Evolutionary conservation across 495 filamentous ascomycete species (phyloP), one percentile per base, ranked within the genome.

Genomic region (Penicillium ochrochloron): DNA sequence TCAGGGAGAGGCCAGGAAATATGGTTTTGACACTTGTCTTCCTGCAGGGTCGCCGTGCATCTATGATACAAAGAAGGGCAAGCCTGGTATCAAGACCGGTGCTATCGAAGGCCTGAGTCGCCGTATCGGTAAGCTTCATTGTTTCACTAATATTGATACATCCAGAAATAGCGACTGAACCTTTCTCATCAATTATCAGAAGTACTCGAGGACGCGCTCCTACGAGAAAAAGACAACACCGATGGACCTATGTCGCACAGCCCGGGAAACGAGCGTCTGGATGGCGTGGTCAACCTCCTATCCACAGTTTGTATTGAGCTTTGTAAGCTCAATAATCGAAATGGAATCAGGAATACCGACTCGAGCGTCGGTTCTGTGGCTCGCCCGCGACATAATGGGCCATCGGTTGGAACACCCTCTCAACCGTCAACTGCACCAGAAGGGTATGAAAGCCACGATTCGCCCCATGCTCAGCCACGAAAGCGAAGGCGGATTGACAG

Each of bases 11-110:
- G 25, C 25, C 25, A 27, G 25, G 25, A 27, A 27, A 23, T 3
- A 23, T 23, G 21, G 21, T 3, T 4, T 12, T 48, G 44, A 48
- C 23, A 11, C 3, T 10, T 48, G 23, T 1, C 3, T 48, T 25
- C 21, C 10, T 25, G 19, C 21, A 48, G 44, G 44, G 19, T 23
- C 44, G 10, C 19, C 44, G 21, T 48, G 44, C 21, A 9, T 48
- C 9, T 48, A 48, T 14, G 44, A 48, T 25, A 19, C 44, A 25
- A 48, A 25, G 44, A 64, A 61, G 34, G 14, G 37, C 14, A 75
- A 75, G 57, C 71, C 73, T 3, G 71, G 71, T 2, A 23, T 74
- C 25, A 70, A 69, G 57, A 56, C 67, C 2, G 73, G 73, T 10
- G 71, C 71, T 11, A 69, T 74, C 21, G 71, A 75, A 39, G 63